Percentiles rank a stretch among this genome's conserved stretches.
Evolutionary conservation across 2,329 filamentous ascomycete species (phyloP).

Genomic region (Ilyonectria sp.): DNA sequence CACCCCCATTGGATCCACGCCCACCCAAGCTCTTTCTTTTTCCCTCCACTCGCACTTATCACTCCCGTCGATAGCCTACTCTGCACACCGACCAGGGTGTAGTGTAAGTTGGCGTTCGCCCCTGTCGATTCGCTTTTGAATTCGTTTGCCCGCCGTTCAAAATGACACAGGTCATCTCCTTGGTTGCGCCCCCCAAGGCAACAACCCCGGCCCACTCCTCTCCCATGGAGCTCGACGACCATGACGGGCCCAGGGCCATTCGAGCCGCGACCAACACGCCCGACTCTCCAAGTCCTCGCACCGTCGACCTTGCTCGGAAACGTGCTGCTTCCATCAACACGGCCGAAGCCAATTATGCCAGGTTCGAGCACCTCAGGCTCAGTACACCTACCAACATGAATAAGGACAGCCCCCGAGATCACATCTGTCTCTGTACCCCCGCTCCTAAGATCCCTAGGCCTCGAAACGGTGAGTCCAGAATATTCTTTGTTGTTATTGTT

Average conservation of each 20-base stretch:
- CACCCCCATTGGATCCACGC: conserved; percentile 6
- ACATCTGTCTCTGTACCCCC: conserved; percentile 71
- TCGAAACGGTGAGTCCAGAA: conserved; percentile 67
- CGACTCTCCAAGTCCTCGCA: conserved; percentile 47
- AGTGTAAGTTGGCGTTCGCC: conserved; percentile 29
- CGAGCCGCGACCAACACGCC: conserved; percentile 39
- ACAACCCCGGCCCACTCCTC: conserved; percentile 45
- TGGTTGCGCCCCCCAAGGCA: conserved; percentile 45
- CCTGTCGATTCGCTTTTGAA: conserved; percentile 27
- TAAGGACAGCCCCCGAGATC: conserved; percentile 55
- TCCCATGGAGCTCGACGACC: conserved; percentile 43
- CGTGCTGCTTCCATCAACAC: conserved; percentile 63
- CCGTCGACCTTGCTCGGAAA: conserved; percentile 54
- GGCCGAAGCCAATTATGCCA: conserved; percentile 58
- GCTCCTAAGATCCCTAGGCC: conserved; percentile 72
- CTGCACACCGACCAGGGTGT: conserved; percentile 16
- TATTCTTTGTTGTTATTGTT: conserved; percentile 33
- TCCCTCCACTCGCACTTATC: conserved; percentile 5
- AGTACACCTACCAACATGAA: conserved; percentile 49
- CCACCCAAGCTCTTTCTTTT: conserved; percentile 11
- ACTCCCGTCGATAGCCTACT: conserved; percentile 26
- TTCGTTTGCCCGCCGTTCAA: conserved; percentile 42
- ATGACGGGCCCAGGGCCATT: conserved; percentile 40
- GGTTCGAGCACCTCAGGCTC: conserved; percentile 50
- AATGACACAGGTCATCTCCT: conserved; percentile 50